Base-by-base conservation (phyloP, 305 asterid species). In the Fraxinus greggii region DNA sequence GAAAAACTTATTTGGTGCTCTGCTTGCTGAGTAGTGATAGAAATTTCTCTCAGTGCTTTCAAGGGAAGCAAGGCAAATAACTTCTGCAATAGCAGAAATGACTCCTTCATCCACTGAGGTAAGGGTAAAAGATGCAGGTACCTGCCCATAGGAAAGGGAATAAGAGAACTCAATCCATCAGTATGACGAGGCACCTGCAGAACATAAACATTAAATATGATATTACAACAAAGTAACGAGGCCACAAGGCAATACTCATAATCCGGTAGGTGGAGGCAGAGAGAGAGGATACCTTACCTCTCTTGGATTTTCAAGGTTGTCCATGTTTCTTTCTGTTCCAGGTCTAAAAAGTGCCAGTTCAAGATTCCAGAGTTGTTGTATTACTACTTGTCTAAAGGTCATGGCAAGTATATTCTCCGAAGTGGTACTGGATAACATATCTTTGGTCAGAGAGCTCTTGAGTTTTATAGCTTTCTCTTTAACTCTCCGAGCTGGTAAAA, bases 81-180 rank as follows among this genome's bases (percentile, higher is more conserved):
- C 99, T 88, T 95, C 98, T 67, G 91, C 97, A 81, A 95, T 90
- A 29, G 84, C 91, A 54, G 97, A 85, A 85, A 95, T 87, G 81
- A 89, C 80, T 59, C 33, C 84, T 81, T 90, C 91, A 82, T 92
- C 92, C 29, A 93, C 78, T 2, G 99, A 90, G 83, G 87, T 86
- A 85, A 95, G 89, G 85, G 85, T 80, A 82, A 93, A 86, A 87
- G 87, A 76, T 77, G 89, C 86, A 83, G 97, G 92, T 92, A 95
- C 98, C 99, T 93, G 98, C 93, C 61, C 97, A 92, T 79, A 88
- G 90, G 91, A 95, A 93, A 95, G 31, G 88, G 92, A 90, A 93
- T 83, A 92, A 93, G 91, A 95, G 88, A 90, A 93, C 92, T 88
- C 85, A 89, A 83, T 85, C 89, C 88, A 89, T 89, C 92, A 89